Conservation (phyloP, 768 basidiomycete genomes). For the Xanthoconium purpureum region DNA sequence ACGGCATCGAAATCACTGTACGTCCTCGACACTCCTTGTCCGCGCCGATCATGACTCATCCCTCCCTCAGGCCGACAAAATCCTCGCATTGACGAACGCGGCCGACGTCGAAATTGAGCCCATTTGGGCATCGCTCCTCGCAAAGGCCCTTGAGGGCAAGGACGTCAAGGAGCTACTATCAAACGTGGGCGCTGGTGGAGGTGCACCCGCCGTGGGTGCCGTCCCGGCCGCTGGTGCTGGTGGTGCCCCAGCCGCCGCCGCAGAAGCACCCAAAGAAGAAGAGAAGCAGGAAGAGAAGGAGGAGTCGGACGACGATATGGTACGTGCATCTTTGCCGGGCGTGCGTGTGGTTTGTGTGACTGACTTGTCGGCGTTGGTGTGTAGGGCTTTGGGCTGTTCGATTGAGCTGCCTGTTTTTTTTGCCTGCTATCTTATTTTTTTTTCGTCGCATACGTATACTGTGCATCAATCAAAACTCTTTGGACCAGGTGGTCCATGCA, state of each 20-base stretch:
- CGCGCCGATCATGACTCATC: background rate
- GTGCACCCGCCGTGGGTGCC: slow-evolving; percentile 67
- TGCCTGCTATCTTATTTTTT: slow-evolving; percentile 27
- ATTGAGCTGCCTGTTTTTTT: slow-evolving; percentile 48
- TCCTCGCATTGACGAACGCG: slow-evolving; percentile 76
- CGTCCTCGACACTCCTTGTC: slow-evolving; percentile 35
- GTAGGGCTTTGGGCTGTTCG: slow-evolving; percentile 96
- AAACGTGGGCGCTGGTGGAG: slow-evolving; percentile 92
- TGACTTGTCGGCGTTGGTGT: background rate
- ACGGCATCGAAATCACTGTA: slow-evolving; percentile 95
- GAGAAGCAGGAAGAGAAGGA: slow-evolving; percentile 88
- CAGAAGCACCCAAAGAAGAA: slow-evolving; percentile 73
- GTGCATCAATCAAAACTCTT: slow-evolving; percentile 25
- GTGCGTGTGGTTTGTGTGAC: background rate
- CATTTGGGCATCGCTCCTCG: slow-evolving; percentile 96
- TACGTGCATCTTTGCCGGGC: background rate
- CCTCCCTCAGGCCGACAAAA: slow-evolving; percentile 79
- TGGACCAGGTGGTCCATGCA: slow-evolving; percentile 19
- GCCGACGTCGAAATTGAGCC: slow-evolving; percentile 87
- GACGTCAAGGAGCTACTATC: slow-evolving; percentile 94
- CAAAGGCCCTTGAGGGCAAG: slow-evolving; percentile 97
- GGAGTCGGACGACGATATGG: slow-evolving; percentile 45
- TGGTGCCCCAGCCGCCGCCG: slow-evolving; percentile 60
- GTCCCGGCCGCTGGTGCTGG: slow-evolving; percentile 51
- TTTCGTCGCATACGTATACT: slow-evolving; percentile 15